Conservation (phyloP, 441 rosid genomes). For the Pelargonium australe region DNA sequence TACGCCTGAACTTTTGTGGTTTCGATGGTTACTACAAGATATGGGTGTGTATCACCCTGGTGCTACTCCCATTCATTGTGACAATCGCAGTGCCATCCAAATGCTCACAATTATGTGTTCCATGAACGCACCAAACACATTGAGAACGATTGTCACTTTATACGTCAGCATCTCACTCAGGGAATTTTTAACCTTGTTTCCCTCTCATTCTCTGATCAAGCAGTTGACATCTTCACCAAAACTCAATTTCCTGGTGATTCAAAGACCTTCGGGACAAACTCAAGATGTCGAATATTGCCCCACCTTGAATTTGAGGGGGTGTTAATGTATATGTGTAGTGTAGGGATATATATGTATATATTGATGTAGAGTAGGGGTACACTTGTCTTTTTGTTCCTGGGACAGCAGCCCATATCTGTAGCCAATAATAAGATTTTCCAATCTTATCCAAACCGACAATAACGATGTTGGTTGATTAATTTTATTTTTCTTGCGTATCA, state of each 20-base stretch:
- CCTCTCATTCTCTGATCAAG: neutral
- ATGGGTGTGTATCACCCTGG: neutral
- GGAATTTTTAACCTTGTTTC: neutral
- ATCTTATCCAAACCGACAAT: no score
- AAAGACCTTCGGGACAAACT: neutral
- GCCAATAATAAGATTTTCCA: no score
- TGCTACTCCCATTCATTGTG: neutral
- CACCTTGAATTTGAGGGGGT: neutral
- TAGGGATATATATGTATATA: no score
- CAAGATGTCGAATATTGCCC: neutral
- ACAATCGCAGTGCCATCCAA: neutral
- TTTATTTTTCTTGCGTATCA: no score
- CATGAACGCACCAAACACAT: slow-evolving; percentile 3
- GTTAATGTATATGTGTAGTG: no score
- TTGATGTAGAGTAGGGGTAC: no score
- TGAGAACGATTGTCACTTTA: neutral
- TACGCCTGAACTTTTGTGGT: neutral
- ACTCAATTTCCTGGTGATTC: neutral
- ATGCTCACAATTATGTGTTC: neutral
- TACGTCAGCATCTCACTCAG: neutral
- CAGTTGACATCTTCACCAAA: neutral
- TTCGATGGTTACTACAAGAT: neutral
- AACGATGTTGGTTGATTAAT: no score
- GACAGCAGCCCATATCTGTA: no score
- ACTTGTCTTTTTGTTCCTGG: no score